Conservation (phyloP, 306 rosid species). For the Quercus wislizeni region DNA sequence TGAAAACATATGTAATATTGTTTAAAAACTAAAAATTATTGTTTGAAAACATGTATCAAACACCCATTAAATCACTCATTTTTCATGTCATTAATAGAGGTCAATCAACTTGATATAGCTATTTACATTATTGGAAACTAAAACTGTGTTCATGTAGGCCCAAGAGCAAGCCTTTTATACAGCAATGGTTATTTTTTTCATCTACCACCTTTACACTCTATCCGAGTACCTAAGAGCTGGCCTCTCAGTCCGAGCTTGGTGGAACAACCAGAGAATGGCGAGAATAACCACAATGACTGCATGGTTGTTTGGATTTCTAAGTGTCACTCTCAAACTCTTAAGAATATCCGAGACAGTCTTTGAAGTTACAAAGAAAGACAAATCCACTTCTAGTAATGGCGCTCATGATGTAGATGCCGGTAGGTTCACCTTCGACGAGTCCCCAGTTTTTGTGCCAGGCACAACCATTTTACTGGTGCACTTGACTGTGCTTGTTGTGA, state of each 20-base stretch:
- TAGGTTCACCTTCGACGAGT: slow-evolving; percentile 54
- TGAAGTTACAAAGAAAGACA: slow-evolving; percentile 39
- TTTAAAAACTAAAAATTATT: too few species aligned
- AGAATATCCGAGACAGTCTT: slow-evolving; percentile 40
- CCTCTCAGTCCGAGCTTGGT: slow-evolving; percentile 43
- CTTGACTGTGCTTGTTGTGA: slow-evolving; percentile 26
- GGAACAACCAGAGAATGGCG: slow-evolving; percentile 45
- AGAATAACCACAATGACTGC: slow-evolving; percentile 22
- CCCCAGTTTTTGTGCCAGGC: slow-evolving; percentile 52
- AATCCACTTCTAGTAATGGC: slow-evolving; percentile 19
- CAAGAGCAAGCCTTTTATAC: slow-evolving; percentile 27
- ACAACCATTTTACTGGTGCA: slow-evolving; percentile 60
- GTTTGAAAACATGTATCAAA: too few species aligned
- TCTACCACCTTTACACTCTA: slow-evolving; percentile 9
- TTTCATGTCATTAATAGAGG: too few species aligned
- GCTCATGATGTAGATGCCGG: slow-evolving; percentile 19
- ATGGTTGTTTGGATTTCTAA: slow-evolving; percentile 28
- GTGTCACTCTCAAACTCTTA: slow-evolving; percentile 18
- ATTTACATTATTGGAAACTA: too few species aligned
- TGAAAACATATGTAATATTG: too few species aligned
- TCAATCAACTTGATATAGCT: too few species aligned
- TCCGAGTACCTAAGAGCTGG: slow-evolving; percentile 10
- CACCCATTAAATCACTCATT: too few species aligned
- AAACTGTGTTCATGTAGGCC: slow-evolving; percentile 10
- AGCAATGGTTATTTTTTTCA: slow-evolving; percentile 14